Conservation (phyloP, 345 rosid genomes). For the Dipteronia dyeriana region DNA sequence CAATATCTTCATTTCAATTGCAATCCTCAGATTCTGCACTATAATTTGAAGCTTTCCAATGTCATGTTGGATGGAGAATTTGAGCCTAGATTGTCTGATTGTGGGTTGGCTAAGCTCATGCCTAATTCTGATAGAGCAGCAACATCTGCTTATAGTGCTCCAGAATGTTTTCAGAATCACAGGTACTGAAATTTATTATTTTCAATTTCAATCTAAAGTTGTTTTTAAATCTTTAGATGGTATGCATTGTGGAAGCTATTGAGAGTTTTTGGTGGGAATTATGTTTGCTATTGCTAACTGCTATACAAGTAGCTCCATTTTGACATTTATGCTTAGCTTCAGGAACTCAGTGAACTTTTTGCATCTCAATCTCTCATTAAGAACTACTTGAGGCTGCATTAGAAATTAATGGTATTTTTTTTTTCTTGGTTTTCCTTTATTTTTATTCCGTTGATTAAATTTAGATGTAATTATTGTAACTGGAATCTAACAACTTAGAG, state of each 20-base stretch:
- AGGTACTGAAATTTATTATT: conserved; percentile 44
- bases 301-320: neutral
- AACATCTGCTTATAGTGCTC: conserved; percentile 62
- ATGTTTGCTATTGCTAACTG: neutral
- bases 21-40: conserved; percentile 70
- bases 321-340: neutral
- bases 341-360: neutral
- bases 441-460: neutral
- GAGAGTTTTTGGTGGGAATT: neutral
- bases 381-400: neutral
- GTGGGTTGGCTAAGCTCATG: conserved; percentile 67
- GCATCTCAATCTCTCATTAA: conserved; percentile 4
- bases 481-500: neutral
- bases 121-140: conserved; percentile 50
- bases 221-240: neutral
- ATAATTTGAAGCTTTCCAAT: conserved; percentile 80
- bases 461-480: neutral
- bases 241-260: neutral
- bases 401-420: neutral
- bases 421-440: neutral
- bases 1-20: conserved; percentile 75
- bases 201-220: neutral
- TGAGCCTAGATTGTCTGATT: conserved; percentile 82
- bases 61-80: conserved; percentile 93
- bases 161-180: conserved; percentile 71